Conservation (phyloP, 352 stramenopile genomes). For the Phytophthora brassicae region DNA sequence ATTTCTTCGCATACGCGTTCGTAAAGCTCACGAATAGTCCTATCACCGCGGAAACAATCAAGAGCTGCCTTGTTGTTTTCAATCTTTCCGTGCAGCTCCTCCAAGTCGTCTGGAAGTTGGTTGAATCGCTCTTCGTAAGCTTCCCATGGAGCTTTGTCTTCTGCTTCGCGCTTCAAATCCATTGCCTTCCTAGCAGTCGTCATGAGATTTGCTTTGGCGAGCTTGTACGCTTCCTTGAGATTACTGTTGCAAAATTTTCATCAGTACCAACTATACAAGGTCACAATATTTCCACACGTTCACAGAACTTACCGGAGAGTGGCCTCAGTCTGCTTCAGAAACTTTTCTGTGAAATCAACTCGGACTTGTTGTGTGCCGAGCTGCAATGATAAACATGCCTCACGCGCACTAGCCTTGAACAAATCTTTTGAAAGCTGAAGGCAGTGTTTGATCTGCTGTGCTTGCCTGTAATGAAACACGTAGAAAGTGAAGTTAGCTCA, state of each 20-base stretch:
- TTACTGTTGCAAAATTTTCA: conserved; percentile 27
- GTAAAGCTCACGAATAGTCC: conserved; percentile 73
- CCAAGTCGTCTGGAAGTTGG: conserved; percentile 68
- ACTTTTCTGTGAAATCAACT: conserved; percentile 61
- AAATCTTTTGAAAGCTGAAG: conserved; percentile 57
- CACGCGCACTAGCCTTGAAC: conserved; percentile 45
- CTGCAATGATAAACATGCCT: conserved; percentile 57
- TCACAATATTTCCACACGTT: not conserved
- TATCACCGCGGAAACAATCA: conserved; percentile 81
- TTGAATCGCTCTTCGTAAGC: conserved; percentile 65
- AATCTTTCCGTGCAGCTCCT: conserved; percentile 75
- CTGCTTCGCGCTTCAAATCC: conserved; percentile 63
- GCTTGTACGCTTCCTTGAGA: conserved; percentile 59
- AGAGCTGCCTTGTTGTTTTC: conserved; percentile 85
- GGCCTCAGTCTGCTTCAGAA: conserved; percentile 56
- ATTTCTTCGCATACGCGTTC: conserved; percentile 70
- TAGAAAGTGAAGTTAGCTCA: conserved; percentile 6
- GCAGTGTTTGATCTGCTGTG: conserved; percentile 66
- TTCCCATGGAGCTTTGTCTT: conserved; percentile 68
- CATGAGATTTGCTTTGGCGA: conserved; percentile 70
- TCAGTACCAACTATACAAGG: conserved; percentile 1
- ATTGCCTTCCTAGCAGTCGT: conserved; percentile 62
- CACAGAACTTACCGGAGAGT: conserved; percentile 42
- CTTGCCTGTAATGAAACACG: conserved; percentile 41
- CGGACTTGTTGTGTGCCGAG: conserved; percentile 69